Base-by-base conservation (phyloP, 352 stramenopile genomes). In the Thalassiosira mediterranea region DNA sequence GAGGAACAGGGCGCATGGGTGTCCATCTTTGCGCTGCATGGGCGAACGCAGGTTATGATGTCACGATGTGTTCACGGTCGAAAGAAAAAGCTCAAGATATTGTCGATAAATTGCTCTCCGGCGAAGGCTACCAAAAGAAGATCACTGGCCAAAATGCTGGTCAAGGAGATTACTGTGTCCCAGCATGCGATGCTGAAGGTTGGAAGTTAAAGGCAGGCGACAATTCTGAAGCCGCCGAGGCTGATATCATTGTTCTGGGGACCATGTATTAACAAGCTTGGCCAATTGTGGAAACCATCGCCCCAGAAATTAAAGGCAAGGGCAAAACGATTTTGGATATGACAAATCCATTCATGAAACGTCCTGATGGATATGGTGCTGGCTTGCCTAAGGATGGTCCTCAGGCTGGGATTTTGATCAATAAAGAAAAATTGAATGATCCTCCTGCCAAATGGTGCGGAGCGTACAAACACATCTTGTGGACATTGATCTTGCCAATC, bases 21-120 rank as follows among this genome's bases (percentile, higher is more conserved):
- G 54, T 63, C 54, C 54, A 63, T 28, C 54, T 63, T 54, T 63
- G 54, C 13, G 54, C 54, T 17, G 54, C 54, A 54, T 63, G 54
- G 54, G 29, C 54, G 25, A 54, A 54, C 5, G 54, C 54, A 10
- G 54, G 54, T 4, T 63, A 63, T 28, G 19, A 19, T 1, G 54
- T 63, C 37, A 63, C 21, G 26, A 63, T 63, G 54, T 63, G 54
- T 28, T 56, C 29, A 23, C 2, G 54, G 29, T 63, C 54, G 0
- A 63, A 63, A 54, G 54, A 54, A 54, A 63, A 63, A 13, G 54
- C 54, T 3, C 54, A 63, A 21, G 54, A 47, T 8, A 63, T 63
- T 13, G 54, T 63, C 15, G 32, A 63, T 28, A 11, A 47, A 28
- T 28, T 63, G 29, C 54, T 63, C 1, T 23, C 29, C 31, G 54